Base-by-base conservation (phyloP, 2,329 filamentous ascomycete genomes). In the Aspergillus caelatus region DNA sequence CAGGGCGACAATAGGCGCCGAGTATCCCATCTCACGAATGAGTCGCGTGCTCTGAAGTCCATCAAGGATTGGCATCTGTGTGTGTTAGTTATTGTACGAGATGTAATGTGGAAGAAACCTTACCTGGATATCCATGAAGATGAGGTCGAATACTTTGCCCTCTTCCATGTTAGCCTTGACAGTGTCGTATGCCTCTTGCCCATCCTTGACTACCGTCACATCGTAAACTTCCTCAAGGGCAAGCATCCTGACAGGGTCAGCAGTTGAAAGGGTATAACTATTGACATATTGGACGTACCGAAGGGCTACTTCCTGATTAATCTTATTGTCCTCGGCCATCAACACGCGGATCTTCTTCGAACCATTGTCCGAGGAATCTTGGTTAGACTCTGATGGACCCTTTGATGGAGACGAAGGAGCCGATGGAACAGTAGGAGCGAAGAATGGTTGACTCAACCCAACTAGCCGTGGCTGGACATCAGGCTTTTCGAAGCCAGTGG, bases 61-160 rank as follows among this genome's bases (percentile, higher is more conserved):
- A 72, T 97, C 93, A 16, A 97, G 85, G 66, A 95, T 96, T 4
- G 94, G 94, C 94, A 97, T 97, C 78, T 88, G 26, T 2, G 14
- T 19, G 5, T 5, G 34, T 67, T 54, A 67, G 63, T 28, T 19
- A 11, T 8, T 39, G n/a, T 54, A 26, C 1, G 2, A 1, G 28
- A 36, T 7, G 2, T 2, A 16, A 9, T 9, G 28, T 5, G 14
- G 39, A n/a, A 41, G 16, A 10, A 10, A 30, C 36, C 32, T 16
- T 63, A 72, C 71, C 62, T 72, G 92, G 9, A 97, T 90, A 71
- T 97, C 94, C 94, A 97, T 97, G 74, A 97, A 95, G 66, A 97
- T 94, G 30, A 97, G 83, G 69, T 96, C 92, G 74, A 94, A 97
- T 2, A 86, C 85, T 60, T 86, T 83, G 58, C 89, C 85, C 32